Evolutionary conservation across 768 basidiomycete genomes (phyloP), one percentile per base, ranked within the genome.

Genomic region (Hygrophorus pudorinus): DNA sequence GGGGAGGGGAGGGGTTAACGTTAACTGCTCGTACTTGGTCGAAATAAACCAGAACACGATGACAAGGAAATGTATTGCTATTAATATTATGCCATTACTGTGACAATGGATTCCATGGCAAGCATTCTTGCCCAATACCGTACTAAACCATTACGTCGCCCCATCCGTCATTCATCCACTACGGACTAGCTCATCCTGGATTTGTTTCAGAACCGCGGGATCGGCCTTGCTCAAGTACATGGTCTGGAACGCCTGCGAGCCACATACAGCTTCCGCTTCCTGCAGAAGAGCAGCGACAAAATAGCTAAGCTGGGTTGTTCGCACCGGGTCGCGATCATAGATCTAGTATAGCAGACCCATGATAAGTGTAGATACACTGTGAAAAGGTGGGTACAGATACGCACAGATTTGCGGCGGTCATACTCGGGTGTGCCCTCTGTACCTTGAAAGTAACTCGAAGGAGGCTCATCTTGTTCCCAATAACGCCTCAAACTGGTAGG

Each of bases 391-490:
- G 6, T 27, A 18, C 36, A 38, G 32, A 51, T 2, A 63, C 74
- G 29, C 58, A 91, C 90, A 45, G 66, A 64, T 65, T 79, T 76
- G 34, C 87, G 76, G 27, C 90, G 82, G n/a, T 70, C 64, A 51
- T 81, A 81, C 59, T 93, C 90, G 5, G 76, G 66, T 1, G 85
- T 88, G 6, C 73, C 80, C 58, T 84, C 72, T 8, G 75, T 74
- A n/a, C 71, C 72, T 31, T 73, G 70, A 53, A 75, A 85, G 53
- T 76, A 81, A 2, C 72, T 65, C 6, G 59, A 53, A 10, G 81
- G 79, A 2, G 81, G 70, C 42, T 67, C 71, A 45, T 79, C 64
- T 3, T 76, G 59, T 50, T 87, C 85, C 89, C 88, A 90, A 53
- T 73, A 81, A 14, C 79, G 66, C 17, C 67, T 65, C 7, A 86